Conservation (phyloP, 2,329 filamentous ascomycete genomes). For the Penicillium digitatum region DNA sequence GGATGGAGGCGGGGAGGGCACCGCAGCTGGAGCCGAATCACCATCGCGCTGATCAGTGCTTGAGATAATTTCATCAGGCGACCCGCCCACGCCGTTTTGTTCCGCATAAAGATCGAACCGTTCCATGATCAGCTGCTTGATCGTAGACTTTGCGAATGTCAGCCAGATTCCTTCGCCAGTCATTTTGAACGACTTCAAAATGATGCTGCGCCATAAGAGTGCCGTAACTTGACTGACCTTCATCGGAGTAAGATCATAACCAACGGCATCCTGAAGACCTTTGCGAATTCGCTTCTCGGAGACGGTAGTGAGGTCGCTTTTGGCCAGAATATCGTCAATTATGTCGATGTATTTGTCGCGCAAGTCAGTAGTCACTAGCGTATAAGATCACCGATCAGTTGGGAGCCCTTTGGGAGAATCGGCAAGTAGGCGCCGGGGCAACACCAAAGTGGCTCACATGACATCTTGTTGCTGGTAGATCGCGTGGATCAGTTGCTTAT, state of each 20-base stretch:
- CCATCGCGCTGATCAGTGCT: conserved; percentile 37
- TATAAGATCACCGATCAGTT: conserved; percentile 22
- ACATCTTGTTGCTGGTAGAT: conserved; percentile 30
- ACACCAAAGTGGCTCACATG: conserved; percentile 33
- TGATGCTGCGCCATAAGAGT: background rate
- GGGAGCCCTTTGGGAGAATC: conserved; percentile 15
- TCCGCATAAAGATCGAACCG: conserved; percentile 66
- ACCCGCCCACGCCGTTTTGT: conserved; percentile 38
- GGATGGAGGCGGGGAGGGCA: conserved; percentile 32
- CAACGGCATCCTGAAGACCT: conserved; percentile 57
- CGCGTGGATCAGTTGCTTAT: background rate
- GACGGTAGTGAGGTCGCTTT: conserved; percentile 60
- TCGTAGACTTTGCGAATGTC: conserved; percentile 52
- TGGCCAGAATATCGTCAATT: conserved; percentile 60
- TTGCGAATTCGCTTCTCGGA: conserved; percentile 64
- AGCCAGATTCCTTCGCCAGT: background rate
- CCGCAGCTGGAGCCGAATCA: conserved; percentile 24
- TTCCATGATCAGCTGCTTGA: conserved; percentile 68
- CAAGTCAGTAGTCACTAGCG: conserved; percentile 48
- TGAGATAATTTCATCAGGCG: conserved; percentile 27
- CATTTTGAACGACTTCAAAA: background rate
- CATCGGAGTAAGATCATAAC: conserved; percentile 58
- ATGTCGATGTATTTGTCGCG: conserved; percentile 53
- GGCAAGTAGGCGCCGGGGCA: conserved; percentile 20
- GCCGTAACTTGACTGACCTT: conserved; percentile 49